Percentiles rank a stretch among this genome's conserved stretches.
Evolutionary conservation across 163 green algal genomes (phyloP).

Genomic region (Scenedesmus sp.): DNA sequence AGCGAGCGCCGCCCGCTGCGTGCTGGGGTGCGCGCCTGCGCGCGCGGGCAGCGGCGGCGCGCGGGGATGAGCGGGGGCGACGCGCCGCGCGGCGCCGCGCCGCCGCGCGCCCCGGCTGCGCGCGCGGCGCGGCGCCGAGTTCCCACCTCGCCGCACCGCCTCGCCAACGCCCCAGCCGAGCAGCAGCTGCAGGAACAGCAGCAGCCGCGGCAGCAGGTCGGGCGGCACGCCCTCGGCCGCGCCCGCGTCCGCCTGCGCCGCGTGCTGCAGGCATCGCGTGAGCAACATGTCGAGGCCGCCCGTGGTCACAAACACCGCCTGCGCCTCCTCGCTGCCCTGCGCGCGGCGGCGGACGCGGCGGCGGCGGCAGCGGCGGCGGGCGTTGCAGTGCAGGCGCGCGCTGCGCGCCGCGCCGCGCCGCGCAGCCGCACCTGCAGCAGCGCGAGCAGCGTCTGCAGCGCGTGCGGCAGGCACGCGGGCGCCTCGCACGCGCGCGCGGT

Average conservation of each 20-base stretch:
- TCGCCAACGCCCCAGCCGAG: slow-evolving; percentile 15
- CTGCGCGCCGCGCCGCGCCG: too few species aligned
- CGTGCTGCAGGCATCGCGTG: slow-evolving; percentile 30
- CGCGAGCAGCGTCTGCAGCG: slow-evolving; percentile 16
- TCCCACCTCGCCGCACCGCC: slow-evolving; percentile 25
- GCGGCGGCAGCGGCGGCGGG: neutral
- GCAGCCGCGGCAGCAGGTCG: slow-evolving; percentile 36
- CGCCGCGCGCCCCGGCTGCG: too few species aligned
- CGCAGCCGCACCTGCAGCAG: slow-evolving; percentile 9
- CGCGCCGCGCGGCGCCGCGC: too few species aligned
- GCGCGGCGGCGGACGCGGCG: neutral
- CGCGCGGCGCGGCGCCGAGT: too few species aligned
- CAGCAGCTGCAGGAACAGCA: slow-evolving; percentile 44
- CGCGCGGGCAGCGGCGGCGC: neutral
- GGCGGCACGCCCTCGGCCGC: neutral
- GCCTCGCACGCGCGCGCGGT: slow-evolving; percentile 22
- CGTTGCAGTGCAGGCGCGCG: neutral
- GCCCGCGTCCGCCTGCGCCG: neutral
- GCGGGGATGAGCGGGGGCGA: too few species aligned
- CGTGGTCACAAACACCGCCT: slow-evolving; percentile 40
- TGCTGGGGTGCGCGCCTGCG: slow-evolving; percentile 28
- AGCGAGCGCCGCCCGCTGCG: slow-evolving; percentile 26
- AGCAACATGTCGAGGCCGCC: slow-evolving; percentile 40
- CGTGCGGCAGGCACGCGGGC: slow-evolving; percentile 12
- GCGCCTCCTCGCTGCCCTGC: slow-evolving; percentile 42